These are phyloP conservation scores for Cystofilobasidium ferigula DNA, from an alignment of 768 basidiomycete species.

Conservation along the genomic window DNA sequence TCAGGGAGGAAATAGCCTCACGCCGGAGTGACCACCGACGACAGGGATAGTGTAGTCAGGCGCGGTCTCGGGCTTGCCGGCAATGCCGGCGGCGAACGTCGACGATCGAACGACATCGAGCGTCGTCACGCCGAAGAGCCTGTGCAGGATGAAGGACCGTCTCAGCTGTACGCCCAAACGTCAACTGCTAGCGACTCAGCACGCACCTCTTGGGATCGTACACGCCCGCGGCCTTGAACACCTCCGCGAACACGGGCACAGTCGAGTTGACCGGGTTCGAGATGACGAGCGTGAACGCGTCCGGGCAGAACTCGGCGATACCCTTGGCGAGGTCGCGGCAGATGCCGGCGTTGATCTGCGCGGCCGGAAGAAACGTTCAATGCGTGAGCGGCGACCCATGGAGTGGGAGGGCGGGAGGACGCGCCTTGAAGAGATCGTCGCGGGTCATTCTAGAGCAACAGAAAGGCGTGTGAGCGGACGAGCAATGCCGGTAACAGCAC, in stretches of 20 bases:
- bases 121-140: conserved; percentile 89
- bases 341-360: conserved; percentile 38
- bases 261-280: conserved; percentile 80
- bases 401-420: background rate
- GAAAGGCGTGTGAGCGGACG: background rate
- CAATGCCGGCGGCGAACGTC: conserved; percentile 69
- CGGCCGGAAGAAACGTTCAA: background rate
- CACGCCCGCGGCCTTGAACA: conserved; percentile 80
- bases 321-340: conserved; percentile 89
- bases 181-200: no score
- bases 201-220: conserved; percentile 63
- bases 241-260: conserved; percentile 89
- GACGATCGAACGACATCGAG: conserved; percentile 95
- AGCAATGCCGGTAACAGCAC: background rate
- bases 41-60: conserved; percentile 41
- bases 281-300: conserved; percentile 90
- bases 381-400: background rate
- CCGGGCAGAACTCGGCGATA: conserved; percentile 71
- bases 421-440: conserved; percentile 38
- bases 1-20: no score
- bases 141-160: conserved; percentile 3
- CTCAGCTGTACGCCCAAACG: no score
- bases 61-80: conserved; percentile 41
- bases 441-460: conserved; percentile 27
- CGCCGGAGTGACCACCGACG: conserved; percentile 80